Evolutionary conservation across 108 stramenopile species (phyloP).

Genomic region (Skeletonema menzelii): DNA sequence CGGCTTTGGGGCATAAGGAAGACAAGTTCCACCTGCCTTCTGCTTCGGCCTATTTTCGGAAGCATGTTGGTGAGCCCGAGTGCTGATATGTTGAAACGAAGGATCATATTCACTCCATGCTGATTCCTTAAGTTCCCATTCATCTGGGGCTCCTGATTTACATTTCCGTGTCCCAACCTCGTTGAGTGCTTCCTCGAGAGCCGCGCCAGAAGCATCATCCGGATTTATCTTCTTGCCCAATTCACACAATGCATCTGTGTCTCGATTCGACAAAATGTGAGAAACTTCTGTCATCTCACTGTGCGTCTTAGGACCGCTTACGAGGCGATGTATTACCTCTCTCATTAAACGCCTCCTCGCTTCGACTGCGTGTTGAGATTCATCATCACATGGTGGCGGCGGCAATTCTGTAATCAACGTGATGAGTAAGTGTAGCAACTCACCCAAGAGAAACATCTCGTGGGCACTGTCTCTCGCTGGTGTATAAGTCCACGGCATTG

Average conservation of each 20-base stretch:
- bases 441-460: conserved; percentile 63
- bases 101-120: conserved; percentile 87
- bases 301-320: conserved; percentile 81
- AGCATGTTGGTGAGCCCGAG: conserved; percentile 70
- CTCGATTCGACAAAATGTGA: conserved; percentile 44
- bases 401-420: conserved; percentile 76
- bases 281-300: conserved; percentile 79
- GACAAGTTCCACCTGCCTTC: background rate
- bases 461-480: conserved; percentile 55
- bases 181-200: conserved; percentile 63
- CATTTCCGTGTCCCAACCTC: conserved; percentile 74
- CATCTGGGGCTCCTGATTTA: conserved; percentile 67
- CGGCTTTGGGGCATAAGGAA: conserved; percentile 68
- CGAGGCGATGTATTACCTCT: conserved; percentile 80
- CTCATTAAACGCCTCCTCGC: conserved; percentile 71
- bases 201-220: conserved; percentile 85
- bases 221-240: conserved; percentile 60
- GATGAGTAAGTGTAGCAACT: conserved; percentile 71
- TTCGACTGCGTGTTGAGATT: conserved; percentile 55
- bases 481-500: conserved; percentile 66
- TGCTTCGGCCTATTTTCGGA: conserved; percentile 72
- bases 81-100: conserved; percentile 72
- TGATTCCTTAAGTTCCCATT: conserved; percentile 65
- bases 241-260: conserved; percentile 32
- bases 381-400: conserved; percentile 49